These are phyloP conservation scores for Phanerodontia chrysosporium DNA, from an alignment of 768 basidiomycete species.

Conservation along the genomic window DNA sequence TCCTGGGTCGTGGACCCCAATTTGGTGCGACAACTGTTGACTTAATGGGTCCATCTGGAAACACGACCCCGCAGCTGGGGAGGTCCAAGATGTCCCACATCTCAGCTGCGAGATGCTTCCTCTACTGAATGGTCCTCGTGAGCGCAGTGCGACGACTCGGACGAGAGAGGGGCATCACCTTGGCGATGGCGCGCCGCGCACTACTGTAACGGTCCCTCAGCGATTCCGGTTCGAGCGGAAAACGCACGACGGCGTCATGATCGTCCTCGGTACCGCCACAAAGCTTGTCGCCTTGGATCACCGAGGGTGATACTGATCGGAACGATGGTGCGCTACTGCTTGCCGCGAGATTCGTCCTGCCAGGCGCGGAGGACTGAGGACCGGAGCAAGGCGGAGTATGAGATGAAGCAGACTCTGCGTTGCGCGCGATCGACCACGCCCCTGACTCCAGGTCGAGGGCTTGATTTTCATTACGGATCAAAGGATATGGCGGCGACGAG, in stretches of 20 bases:
- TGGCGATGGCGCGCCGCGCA: neutral
- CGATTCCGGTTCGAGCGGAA: conserved; percentile 3
- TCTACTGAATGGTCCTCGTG: conserved; percentile 9
- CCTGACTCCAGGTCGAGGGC: neutral
- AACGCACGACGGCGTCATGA: neutral
- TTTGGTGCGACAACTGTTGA: neutral
- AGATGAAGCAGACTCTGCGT: conserved; percentile 9
- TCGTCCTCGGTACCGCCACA: neutral
- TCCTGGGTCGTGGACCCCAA: neutral
- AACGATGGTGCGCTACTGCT: conserved; percentile 4
- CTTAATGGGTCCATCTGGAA: neutral
- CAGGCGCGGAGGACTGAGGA: neutral
- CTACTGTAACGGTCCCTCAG: conserved; percentile 1
- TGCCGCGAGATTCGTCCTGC: conserved; percentile 2
- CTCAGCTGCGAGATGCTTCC: neutral
- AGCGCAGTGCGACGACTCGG: neutral
- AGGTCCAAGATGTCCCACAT: conserved; percentile 13
- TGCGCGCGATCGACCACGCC: neutral
- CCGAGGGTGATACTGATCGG: conserved; percentile 10
- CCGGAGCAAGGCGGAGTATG: neutral
- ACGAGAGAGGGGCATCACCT: conserved; percentile 5
- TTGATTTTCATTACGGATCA: conserved; percentile 6
- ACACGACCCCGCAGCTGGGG: conserved; percentile 15
- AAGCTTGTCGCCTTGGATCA: neutral
- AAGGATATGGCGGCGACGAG: conserved; percentile 3